Evolutionary conservation across 352 stramenopile species (phyloP), one percentile per base, ranked within the genome.

Genomic region (Thalassiosira livingstoniorum): DNA sequence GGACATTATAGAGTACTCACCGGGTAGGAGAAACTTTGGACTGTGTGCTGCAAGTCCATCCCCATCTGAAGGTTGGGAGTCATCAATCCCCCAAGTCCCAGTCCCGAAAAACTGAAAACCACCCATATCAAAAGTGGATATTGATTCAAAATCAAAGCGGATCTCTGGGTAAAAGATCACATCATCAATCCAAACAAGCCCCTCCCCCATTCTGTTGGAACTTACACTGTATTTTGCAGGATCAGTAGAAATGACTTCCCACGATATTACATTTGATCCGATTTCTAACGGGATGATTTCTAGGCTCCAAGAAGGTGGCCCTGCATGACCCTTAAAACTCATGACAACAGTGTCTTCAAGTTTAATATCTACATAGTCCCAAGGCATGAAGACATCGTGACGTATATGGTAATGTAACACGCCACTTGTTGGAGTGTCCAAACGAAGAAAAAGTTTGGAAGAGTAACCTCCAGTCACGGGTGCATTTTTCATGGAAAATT

Each of bases 311-410:
- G 13, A 5, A 11, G 58, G 37, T 2, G 60, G 37, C 15, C 70
- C 70, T 25, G 1, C 45, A 27, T 78, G 70, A 7, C 70, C 70
- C 2, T 2, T 15, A 27, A 70, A 60, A 5, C 11, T 42, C 23
- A 25, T 27, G 2, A 78, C 58, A 63, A 29, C 11, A 15, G 53
- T 23, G 29, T 39, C 55, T 64, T 78, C 54, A 42, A 29, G 2
- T 60, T 25, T 64, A 2, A 78, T 45, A 5, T 54, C 0, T 42
- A 71, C 27, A 5, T 37, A 15, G 21, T 34, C 54, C 57, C 37
- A 71, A 1, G 70, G 70, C 70, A 71, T 71, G 70, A 64, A 78
- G 15, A 78, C 54, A 53, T 78, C 70, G 58, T 61, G 55, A 7
- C 70, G 55, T 23, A 78, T 25, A 4, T 60, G 5, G 35, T 78